Percentiles rank a stretch among this genome's conserved stretches.
phyloP scores from a whole-genome alignment of 257 asterid species.

The Plantago major region DNA sequence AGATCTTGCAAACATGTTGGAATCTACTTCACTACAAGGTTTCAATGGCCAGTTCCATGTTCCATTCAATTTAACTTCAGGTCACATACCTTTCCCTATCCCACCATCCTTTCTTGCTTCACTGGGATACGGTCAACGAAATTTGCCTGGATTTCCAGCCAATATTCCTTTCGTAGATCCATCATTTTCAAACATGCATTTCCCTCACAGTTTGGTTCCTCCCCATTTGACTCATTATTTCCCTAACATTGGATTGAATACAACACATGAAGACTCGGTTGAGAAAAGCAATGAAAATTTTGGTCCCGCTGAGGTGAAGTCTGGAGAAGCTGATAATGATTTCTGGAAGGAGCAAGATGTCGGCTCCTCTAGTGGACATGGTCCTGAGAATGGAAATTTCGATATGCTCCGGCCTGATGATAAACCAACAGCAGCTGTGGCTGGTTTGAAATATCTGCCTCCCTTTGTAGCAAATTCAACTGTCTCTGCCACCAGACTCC shows the following conservation, averaged over 20 bases:
- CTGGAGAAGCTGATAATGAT: constrained; percentile 49
- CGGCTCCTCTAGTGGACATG: constrained; percentile 41
- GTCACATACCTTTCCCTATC: constrained; percentile 68
- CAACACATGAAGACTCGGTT: constrained; percentile 49
- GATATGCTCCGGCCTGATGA: constrained; percentile 41
- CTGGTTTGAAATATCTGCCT: too few species aligned
- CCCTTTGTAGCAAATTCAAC: too few species aligned
- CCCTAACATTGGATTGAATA: constrained; percentile 47
- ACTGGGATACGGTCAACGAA: constrained; percentile 63
- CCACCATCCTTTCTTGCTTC: constrained; percentile 76
- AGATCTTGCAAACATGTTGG: constrained; percentile 79
- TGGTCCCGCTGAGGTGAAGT: constrained; percentile 46
- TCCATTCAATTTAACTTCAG: constrained; percentile 59
- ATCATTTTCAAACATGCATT: constrained; percentile 50
- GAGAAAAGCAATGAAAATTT: constrained; percentile 51
- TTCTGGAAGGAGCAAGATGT: constrained; percentile 41
- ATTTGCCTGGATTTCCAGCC: constrained; percentile 45
- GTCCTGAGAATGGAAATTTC: constrained; percentile 43
- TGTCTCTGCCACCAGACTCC: constrained; percentile 1
- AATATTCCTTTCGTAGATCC: constrained; percentile 47
- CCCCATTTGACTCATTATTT: constrained; percentile 59
- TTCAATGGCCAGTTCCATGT: constrained; percentile 57
- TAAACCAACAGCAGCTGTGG: constrained; percentile 31
- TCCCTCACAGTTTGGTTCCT: constrained; percentile 57
- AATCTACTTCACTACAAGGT: constrained; percentile 75